phyloP scores from a whole-genome alignment of 768 basidiomycete species.

The Pulveroboletus sp. region DNA sequence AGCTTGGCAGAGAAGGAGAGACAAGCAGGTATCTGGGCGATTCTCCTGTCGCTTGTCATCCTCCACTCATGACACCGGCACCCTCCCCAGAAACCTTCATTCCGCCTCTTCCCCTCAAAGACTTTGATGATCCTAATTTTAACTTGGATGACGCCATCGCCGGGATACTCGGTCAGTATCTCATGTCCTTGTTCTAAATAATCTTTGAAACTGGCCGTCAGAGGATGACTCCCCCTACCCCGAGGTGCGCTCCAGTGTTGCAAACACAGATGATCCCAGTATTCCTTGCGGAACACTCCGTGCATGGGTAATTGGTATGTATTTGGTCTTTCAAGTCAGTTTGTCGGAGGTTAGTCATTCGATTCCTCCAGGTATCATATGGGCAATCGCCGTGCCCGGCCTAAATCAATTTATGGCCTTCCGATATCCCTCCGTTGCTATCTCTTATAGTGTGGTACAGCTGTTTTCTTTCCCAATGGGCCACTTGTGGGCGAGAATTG shows the following conservation, averaged over 20 bases:
- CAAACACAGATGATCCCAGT: no score
- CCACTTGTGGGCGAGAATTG: conserved; percentile 49
- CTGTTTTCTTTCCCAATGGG: conserved; percentile 57
- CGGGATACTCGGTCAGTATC: conserved; percentile 23
- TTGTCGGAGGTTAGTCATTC: not conserved
- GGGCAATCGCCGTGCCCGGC: conserved; percentile 64
- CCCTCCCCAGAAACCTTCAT: conserved; percentile 1
- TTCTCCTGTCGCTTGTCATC: not conserved
- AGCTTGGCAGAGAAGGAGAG: conserved; percentile 24
- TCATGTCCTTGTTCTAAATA: not conserved
- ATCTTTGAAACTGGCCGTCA: conserved; percentile 19
- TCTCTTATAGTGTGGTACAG: conserved; percentile 39
- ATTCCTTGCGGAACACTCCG: no score
- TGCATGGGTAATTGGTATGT: no score
- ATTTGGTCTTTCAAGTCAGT: conserved; percentile 32
- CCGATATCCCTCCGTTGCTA: conserved; percentile 48
- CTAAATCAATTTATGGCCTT: conserved; percentile 78
- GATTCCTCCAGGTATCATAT: conserved; percentile 32
- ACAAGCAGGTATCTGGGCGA: conserved; percentile 2
- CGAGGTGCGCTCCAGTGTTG: no score
- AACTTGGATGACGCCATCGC: conserved; percentile 24
- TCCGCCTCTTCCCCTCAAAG: conserved; percentile 9
- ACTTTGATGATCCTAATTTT: conserved; percentile 38
- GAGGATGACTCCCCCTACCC: conserved; percentile 65
- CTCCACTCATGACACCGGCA: not conserved